Base-by-base conservation (phyloP, 139 green algal genomes). In the Ettlia oleoabundans region DNA sequence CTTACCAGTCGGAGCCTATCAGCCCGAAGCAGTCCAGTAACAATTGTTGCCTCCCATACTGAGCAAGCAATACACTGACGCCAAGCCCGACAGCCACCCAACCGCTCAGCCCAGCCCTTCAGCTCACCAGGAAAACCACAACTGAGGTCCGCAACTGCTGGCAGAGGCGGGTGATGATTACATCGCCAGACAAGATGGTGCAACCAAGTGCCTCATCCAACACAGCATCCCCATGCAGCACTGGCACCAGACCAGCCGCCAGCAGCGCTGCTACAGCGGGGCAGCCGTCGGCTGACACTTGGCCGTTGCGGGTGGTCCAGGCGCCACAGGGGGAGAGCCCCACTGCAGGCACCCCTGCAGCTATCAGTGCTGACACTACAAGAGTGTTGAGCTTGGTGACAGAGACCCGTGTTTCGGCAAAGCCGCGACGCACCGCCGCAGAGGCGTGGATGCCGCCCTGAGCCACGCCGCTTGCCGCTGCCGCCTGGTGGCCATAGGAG, bases 211-310 rank as follows among this genome's bases (percentile, higher is more conserved):
- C 38, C 2, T 63, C 30, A 38, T 95, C 88, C 32, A 92, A 15
- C 4, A 95, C 85, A 18, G 63, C 73, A 41, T 95, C 92, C 4
- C 92, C 92, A 75, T 95, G 91, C 53, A 95, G 71, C 63, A 95
- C 91, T 18, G 92, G 92, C n/a, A 94, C 62, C n/a, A 93, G 83
- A 2, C 90, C 88, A 7, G 76, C 73, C 4, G 22, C 18, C 58
- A 92, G 55, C 19, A 77, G 82, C 26, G 52, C 77, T 0, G 51
- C 30, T 22, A 88, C 80, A 0, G 70, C 70, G 7, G 4, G 41
- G 5, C 38, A 71, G 47, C 78, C 83, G 30, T 85, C 81, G 19
- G 19, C 5, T 19, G 41, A 61, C n/a, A 88, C 74, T 71, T 83
- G 24, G 0, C 86, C 61, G 47, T 84, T 76, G 4, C 55, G 3